A percentile compares a stretch with the other conserved stretches of the same genome.
Evolutionary conservation across 1,284 basidiomycete species (phyloP).

Genomic region (Pisolithus thermaeus): DNA sequence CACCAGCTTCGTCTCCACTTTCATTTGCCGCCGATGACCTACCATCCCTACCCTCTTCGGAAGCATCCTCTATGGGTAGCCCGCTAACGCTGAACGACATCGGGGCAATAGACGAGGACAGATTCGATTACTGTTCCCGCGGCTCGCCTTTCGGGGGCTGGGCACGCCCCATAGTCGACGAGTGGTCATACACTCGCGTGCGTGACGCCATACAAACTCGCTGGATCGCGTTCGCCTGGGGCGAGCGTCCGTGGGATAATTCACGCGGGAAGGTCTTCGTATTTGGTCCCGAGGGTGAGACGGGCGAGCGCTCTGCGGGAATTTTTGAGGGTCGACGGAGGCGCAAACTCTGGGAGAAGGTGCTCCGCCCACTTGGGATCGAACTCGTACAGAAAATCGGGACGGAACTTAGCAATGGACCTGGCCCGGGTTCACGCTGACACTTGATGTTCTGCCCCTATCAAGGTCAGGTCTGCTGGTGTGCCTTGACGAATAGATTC

Average conservation of each 20-base stretch:
- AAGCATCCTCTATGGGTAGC: slow-evolving; percentile 22
- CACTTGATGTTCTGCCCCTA: neutral
- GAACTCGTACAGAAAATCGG: slow-evolving; percentile 65
- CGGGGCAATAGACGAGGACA: slow-evolving; percentile 23
- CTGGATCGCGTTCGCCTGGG: slow-evolving; percentile 70
- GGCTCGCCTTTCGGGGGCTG: slow-evolving; percentile 35
- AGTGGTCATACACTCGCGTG: slow-evolving; percentile 57
- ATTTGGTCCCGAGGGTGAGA: slow-evolving; percentile 53
- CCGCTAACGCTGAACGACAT: slow-evolving; percentile 23
- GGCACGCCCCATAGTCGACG: slow-evolving; percentile 51
- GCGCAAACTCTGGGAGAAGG: slow-evolving; percentile 52
- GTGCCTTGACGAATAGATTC: neutral
- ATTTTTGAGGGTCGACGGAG: slow-evolving; percentile 42
- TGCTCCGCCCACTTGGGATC: slow-evolving; percentile 60
- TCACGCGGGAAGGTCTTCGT: slow-evolving; percentile 56
- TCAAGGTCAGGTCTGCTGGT: neutral
- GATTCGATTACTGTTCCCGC: slow-evolving; percentile 13
- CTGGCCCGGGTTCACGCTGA: slow-evolving; percentile 27
- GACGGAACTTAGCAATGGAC: slow-evolving; percentile 64
- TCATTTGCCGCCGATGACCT: slow-evolving; percentile 33
- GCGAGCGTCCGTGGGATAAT: slow-evolving; percentile 62
- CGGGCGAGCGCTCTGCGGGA: slow-evolving; percentile 37
- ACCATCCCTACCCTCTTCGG: slow-evolving; percentile 27
- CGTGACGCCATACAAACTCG: slow-evolving; percentile 62
- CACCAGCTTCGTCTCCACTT: slow-evolving; percentile 29